Conservation (phyloP, 75 land plant genomes). For the Selaginella moellendorffii region DNA sequence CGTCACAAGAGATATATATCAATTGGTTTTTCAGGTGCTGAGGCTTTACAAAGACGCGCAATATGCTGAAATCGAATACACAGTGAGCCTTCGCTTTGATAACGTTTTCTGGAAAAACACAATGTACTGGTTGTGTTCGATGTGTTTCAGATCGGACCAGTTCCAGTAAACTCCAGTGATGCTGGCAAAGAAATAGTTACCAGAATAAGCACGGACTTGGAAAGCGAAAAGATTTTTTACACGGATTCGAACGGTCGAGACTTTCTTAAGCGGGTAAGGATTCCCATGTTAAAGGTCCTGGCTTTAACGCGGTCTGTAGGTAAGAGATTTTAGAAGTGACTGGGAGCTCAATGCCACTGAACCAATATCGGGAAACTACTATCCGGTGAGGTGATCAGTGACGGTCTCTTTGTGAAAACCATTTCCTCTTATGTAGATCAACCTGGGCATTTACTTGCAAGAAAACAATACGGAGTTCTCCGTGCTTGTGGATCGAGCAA, state of each 20-base stretch:
- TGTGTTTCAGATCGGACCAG: conserved; percentile 70
- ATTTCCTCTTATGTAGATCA: background rate
- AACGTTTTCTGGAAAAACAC: background rate
- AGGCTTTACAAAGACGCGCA: conserved; percentile 71
- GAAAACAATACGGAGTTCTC: conserved; percentile 3
- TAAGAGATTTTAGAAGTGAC: conserved; percentile 19
- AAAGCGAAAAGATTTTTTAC: conserved; percentile 46
- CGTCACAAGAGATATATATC: too few species aligned
- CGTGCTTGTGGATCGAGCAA: conserved; percentile 7
- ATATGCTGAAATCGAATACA: conserved; percentile 78
- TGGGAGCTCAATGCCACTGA: conserved; percentile 23
- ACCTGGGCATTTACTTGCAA: background rate
- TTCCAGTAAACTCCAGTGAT: conserved; percentile 47
- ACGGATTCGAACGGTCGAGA: conserved; percentile 83
- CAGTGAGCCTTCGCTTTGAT: conserved; percentile 28
- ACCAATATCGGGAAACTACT: conserved; percentile 22
- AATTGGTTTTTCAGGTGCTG: conserved; percentile 44
- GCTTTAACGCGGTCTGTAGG: too few species aligned
- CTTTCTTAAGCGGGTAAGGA: conserved; percentile 55
- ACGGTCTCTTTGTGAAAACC: background rate
- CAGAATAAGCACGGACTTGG: conserved; percentile 43
- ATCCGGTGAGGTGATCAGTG: conserved; percentile 25
- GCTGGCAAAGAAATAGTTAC: conserved; percentile 71
- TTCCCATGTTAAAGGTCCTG: background rate
- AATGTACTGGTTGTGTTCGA: too few species aligned